Evolutionary conservation across 2,329 filamentous ascomycete genomes (phyloP), one percentile per base, ranked within the genome.

Genomic region (Calonectria honghensis): DNA sequence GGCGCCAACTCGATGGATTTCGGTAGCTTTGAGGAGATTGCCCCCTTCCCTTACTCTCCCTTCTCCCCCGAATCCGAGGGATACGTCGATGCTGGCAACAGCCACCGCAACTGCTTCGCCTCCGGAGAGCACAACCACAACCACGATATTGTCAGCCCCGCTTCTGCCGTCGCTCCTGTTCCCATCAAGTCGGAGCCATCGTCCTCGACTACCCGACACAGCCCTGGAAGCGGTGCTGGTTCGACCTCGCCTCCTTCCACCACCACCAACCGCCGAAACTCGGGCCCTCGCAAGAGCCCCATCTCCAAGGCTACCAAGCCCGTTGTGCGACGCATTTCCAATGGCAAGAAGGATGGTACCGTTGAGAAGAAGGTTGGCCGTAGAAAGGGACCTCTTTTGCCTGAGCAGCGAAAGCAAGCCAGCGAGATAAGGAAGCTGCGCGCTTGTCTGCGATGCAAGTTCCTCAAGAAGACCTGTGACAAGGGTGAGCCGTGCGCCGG

Each of bases 401-500:
- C 96, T 14, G 96, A 98, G 85, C 96, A 98, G 88, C 92, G 96
- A 79, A 97, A 98, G 87, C 96, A 98, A 86, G 96, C 96, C 32
- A 97, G 96, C 82, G 96, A 98, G 86, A 98, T 98, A 84, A 93
- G 96, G 85, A 98, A 98, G 87, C 89, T 98, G 80, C 92, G 96
- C 83, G 96, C 96, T 63, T 98, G 96, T 85, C 89, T 98, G 81
- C 93, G 96, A 78, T 98, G 96, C 91, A 98, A 98, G 88, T 98
- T 98, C 89, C 90, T 98, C 85, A 98, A 98, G 91, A 98, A 98
- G 91, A 98, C 96, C 64, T 98, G 96, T 84, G 96, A 98, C 86
- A 98, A 97, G 89, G 96, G 96, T 77, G 96, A 98, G 88, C 96
- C 96, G 73, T 98, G 96, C 86, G 94, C 94, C 81, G 96, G 96